phyloP scores from a whole-genome alignment of 1,139 yeast genomes.

The Spathaspora sp. region DNA sequence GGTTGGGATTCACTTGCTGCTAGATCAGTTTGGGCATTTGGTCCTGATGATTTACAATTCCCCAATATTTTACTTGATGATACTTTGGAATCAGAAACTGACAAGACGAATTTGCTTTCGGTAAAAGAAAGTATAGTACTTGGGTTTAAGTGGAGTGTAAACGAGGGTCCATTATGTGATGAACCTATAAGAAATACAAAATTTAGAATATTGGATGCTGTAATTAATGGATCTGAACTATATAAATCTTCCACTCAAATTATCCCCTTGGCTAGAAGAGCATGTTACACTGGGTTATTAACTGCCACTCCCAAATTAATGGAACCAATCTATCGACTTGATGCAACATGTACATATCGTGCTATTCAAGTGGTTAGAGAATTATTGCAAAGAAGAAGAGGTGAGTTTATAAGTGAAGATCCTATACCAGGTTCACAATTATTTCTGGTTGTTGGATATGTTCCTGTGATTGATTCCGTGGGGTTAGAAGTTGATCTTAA shows the following conservation, averaged over 20 bases:
- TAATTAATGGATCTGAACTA: slow-evolving; percentile 46
- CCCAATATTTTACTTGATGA: slow-evolving; percentile 72
- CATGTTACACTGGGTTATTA: slow-evolving; percentile 79
- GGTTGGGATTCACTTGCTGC: slow-evolving; percentile 87
- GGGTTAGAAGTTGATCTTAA: slow-evolving; percentile 89
- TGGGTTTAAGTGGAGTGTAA: slow-evolving; percentile 82
- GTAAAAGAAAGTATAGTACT: slow-evolving; percentile 58
- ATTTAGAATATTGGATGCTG: slow-evolving; percentile 68
- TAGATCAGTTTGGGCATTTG: slow-evolving; percentile 79
- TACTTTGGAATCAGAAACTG: slow-evolving; percentile 67
- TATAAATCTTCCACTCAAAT: slow-evolving; percentile 69
- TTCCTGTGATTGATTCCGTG: slow-evolving; percentile 88
- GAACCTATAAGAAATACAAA: slow-evolving; percentile 74
- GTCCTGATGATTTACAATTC: slow-evolving; percentile 55
- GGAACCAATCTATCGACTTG: slow-evolving; percentile 79
- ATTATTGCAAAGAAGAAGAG: slow-evolving; percentile 60
- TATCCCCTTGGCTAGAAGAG: slow-evolving; percentile 79
- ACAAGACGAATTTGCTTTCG: slow-evolving; percentile 47
- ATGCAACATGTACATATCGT: slow-evolving; percentile 53
- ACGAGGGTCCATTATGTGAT: slow-evolving; percentile 90
- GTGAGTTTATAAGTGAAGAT: slow-evolving; percentile 38
- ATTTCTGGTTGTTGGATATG: slow-evolving; percentile 55
- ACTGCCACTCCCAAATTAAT: slow-evolving; percentile 76
- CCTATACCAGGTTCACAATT: slow-evolving; percentile 79
- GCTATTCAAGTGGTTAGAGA: slow-evolving; percentile 47